phyloP scores from a whole-genome alignment of 139 green algal species.

The Zygnema circumcarinatum region DNA sequence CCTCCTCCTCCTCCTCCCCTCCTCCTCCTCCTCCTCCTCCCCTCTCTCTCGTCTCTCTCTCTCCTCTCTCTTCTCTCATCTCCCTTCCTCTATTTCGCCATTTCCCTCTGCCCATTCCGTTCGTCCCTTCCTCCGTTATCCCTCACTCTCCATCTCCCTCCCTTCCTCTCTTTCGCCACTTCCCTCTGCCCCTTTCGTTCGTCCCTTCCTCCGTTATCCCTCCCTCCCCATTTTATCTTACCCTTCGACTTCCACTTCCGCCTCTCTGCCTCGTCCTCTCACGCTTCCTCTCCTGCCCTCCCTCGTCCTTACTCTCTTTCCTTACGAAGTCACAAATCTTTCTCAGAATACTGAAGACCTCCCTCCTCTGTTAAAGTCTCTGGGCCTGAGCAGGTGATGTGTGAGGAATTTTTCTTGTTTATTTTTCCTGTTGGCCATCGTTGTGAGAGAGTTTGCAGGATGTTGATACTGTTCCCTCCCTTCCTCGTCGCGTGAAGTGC shows the following conservation, averaged over 20 bases:
- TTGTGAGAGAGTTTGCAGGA: too few relatives aligned
- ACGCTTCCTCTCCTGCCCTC: not conserved
- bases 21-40: constrained; percentile 4
- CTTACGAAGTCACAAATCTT: too few relatives aligned
- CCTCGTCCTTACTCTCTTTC: not conserved
- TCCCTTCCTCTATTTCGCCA: not conserved
- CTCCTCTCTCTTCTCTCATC: not conserved
- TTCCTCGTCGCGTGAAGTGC: too few relatives aligned
- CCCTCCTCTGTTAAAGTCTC: too few relatives aligned
- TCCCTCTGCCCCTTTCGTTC: not conserved
- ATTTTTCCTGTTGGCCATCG: too few relatives aligned
- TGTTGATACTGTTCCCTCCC: too few relatives aligned
- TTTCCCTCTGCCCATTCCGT: too few relatives aligned
- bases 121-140: too few relatives aligned
- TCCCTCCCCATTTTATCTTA: not conserved
- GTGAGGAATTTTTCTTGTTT: too few relatives aligned
- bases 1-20: not conserved
- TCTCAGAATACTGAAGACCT: too few relatives aligned
- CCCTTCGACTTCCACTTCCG: not conserved
- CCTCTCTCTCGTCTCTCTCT: not conserved
- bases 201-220: not conserved
- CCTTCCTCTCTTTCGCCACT: not conserved
- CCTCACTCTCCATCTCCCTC: not conserved
- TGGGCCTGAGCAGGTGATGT: too few relatives aligned
- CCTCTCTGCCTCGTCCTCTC: not conserved